Base-by-base conservation (phyloP, 2,329 filamentous ascomycete genomes). In the Alternaria brassicicola region DNA sequence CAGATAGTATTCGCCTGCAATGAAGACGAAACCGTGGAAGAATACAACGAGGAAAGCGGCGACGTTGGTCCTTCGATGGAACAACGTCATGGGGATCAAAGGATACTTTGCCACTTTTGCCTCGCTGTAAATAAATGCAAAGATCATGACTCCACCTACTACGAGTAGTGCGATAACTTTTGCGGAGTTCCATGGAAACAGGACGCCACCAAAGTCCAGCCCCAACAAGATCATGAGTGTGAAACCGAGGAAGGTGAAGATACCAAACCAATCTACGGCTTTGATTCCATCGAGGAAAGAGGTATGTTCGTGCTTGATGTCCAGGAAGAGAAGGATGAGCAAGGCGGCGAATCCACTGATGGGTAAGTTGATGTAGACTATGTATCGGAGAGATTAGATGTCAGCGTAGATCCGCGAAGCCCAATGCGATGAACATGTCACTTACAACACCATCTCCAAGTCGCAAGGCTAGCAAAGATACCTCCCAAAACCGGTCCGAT, bases 1-100 rank as follows among this genome's bases (percentile, higher is more conserved):
- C 25, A 92, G 79, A 67, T 90, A 93, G 75, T 91, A 93, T 48
- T 87, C 85, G 1, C 82, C 82, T 0, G 83, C 85, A 38, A 90
- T 76, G 60, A 76, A 75, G 15, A 73, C 81, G 62, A 83, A 82
- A 13, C 79, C 79, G 63, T 85, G 82, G 15, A 78, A 75, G 65
- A 82, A 82, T 3, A 75, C 75, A 2, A 84, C 79, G 1, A 77
- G 67, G n/a, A 89, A 81, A 4, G 82, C 79, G 0, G 88, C 88
- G 10, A 86, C 71, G 53, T 86, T 88, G 1, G 87, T 85, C 30
- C 76, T 68, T 15, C 80, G 78, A 2, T 76, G 76, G 75, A 91
- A 90, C 0, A 92, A 78, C 3, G 79, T 79, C 54, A 90, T 76
- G 0, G 89, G 90, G 65, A 92, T 88, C n/a, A 93, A 78, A 0